These are phyloP conservation scores for Lentinus tigrinus DNA, from an alignment of 768 basidiomycete genomes.

Conservation along the genomic window DNA sequence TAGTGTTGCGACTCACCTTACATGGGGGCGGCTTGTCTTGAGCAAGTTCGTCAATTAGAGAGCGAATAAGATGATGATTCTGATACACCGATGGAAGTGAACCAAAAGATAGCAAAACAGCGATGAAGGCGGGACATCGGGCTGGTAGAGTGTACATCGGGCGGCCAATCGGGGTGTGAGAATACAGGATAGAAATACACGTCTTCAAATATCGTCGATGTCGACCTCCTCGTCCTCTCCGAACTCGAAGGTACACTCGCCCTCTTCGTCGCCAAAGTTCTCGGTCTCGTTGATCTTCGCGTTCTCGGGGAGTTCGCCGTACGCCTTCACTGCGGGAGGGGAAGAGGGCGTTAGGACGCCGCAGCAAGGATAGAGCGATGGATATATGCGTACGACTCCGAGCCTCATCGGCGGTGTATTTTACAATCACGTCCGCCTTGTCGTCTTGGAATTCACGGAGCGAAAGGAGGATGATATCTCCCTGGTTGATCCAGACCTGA, in stretches of 20 bases:
- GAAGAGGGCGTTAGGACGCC: neutral
- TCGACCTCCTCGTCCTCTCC: slow-evolving; percentile 87
- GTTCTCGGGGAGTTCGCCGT: slow-evolving; percentile 95
- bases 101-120: too few species aligned
- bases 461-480: slow-evolving; percentile 92
- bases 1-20: too few species aligned
- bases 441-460: slow-evolving; percentile 99
- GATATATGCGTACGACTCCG: slow-evolving; percentile 55
- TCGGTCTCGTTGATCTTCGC: slow-evolving; percentile 98
- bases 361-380: neutral
- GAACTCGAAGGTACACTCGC: slow-evolving; percentile 88
- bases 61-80: too few species aligned
- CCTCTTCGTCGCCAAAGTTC: slow-evolving; percentile 86
- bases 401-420: slow-evolving; percentile 96
- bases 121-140: neutral
- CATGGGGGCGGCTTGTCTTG: too few species aligned
- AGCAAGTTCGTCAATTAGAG: too few species aligned
- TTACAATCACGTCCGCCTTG: slow-evolving; percentile 99
- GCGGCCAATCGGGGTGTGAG: neutral
- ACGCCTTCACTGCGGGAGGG: slow-evolving; percentile 77
- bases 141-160: neutral
- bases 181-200: slow-evolving; percentile 25
- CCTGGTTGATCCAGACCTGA: slow-evolving; percentile 99
- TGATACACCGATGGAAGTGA: too few species aligned
- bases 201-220: slow-evolving; percentile 80